These are phyloP conservation scores for Anisodus tanguticus DNA, from an alignment of 257 asterid species.

Conservation along the genomic window DNA sequence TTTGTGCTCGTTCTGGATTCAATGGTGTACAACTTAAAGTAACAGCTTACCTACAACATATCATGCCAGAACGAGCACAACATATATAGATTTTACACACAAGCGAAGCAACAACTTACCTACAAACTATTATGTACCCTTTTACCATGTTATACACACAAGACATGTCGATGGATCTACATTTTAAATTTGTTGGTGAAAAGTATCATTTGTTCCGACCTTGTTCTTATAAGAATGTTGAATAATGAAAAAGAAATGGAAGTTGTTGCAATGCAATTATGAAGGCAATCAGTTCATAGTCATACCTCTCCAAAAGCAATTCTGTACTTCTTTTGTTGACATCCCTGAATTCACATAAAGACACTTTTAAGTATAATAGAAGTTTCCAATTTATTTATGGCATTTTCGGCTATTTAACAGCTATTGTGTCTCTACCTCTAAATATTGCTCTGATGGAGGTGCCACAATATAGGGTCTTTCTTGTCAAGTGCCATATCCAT, in stretches of 20 bases:
- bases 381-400: background rate
- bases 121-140: too few relatives aligned
- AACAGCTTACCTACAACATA: too few relatives aligned
- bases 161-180: background rate
- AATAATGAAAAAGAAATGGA: background rate
- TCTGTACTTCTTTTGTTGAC: constrained; percentile 35
- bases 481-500: constrained; percentile 33
- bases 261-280: background rate
- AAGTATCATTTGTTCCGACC: background rate
- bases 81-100: too few relatives aligned
- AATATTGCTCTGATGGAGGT: constrained; percentile 37
- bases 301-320: constrained; percentile 43
- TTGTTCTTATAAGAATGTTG: background rate
- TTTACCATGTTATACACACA: background rate
- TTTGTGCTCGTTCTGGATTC: too few relatives aligned
- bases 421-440: constrained; percentile 39
- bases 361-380: background rate
- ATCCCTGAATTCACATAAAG: constrained; percentile 36
- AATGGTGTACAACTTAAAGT: too few relatives aligned
- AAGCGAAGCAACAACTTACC: too few relatives aligned
- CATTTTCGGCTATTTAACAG: background rate
- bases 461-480: constrained; percentile 41
- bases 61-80: too few relatives aligned
- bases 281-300: background rate
- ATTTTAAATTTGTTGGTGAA: background rate